Percentiles rank a stretch among this genome's conserved stretches.
phyloP scores from a whole-genome alignment of 441 rosid genomes.

The Hypseocharis bilobata region DNA sequence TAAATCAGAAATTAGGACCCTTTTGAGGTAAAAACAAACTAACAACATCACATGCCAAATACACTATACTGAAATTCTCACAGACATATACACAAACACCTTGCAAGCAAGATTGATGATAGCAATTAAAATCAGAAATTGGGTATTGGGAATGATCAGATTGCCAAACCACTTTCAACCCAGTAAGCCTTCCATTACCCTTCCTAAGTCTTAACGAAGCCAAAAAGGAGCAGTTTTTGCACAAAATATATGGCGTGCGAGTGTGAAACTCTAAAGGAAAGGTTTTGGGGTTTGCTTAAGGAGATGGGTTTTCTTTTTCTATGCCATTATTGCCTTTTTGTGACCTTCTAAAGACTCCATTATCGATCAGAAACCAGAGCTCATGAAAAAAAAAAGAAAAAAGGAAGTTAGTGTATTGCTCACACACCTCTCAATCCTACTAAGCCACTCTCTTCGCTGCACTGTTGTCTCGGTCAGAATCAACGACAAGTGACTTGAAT shows the following conservation, averaged over 20 bases:
- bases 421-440: not conserved
- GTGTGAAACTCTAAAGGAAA: not conserved
- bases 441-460: not conserved
- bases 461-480: no score
- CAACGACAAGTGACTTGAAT: no score
- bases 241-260: not conserved
- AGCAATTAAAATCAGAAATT: no score
- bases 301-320: slow-evolving; percentile 7
- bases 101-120: not conserved
- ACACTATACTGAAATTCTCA: not conserved
- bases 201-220: not conserved
- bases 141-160: no score
- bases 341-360: not conserved
- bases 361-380: not conserved
- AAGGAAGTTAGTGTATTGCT: not conserved
- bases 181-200: no score
- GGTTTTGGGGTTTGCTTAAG: not conserved
- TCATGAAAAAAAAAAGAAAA: not conserved
- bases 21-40: not conserved
- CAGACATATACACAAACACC: slow-evolving; percentile 1
- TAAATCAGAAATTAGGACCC: no score
- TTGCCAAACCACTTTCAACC: no score
- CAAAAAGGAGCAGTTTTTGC: not conserved
- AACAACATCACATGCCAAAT: not conserved
- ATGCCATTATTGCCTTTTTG: not conserved